These are phyloP conservation scores for Fusarium verticillioides DNA, from an alignment of 2,329 filamentous ascomycete species.

Conservation along the genomic window DNA sequence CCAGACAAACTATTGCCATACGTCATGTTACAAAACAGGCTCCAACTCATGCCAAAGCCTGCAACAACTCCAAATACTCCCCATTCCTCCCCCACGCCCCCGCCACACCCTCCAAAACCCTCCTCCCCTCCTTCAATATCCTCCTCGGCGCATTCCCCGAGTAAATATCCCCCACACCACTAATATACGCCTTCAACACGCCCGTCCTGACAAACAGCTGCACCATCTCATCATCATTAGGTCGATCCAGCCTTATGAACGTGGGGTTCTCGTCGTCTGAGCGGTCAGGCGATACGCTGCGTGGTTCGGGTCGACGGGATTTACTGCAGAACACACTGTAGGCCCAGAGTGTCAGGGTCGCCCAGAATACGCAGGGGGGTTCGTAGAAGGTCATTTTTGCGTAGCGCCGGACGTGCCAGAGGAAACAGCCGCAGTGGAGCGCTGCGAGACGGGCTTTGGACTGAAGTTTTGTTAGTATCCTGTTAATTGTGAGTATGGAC, in stretches of 20 bases:
- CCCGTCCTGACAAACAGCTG: slow-evolving; percentile 65
- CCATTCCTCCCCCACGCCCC: slow-evolving; percentile 33
- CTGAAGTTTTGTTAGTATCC: slow-evolving; percentile 21
- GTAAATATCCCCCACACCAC: slow-evolving; percentile 63
- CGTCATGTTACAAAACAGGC: too few species aligned
- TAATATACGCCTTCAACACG: slow-evolving; percentile 61
- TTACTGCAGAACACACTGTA: slow-evolving; percentile 46
- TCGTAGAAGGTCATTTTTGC: slow-evolving; percentile 55
- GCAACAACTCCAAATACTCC: slow-evolving; percentile 7
- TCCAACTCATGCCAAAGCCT: not conserved
- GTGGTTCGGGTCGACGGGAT: not conserved
- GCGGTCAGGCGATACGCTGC: slow-evolving; percentile 13
- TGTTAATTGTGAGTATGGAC: too few species aligned
- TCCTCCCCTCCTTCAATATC: slow-evolving; percentile 38
- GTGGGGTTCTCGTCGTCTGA: slow-evolving; percentile 42
- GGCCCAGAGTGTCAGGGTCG: slow-evolving; percentile 54
- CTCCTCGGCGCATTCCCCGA: slow-evolving; percentile 21
- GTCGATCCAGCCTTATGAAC: slow-evolving; percentile 65
- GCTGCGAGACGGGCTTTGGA: slow-evolving; percentile 58
- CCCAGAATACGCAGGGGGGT: slow-evolving; percentile 51
- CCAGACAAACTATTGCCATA: too few species aligned
- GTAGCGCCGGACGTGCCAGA: slow-evolving; percentile 60
- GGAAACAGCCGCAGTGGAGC: slow-evolving; percentile 57
- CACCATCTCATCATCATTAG: slow-evolving; percentile 67
- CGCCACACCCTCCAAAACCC: slow-evolving; percentile 24